phyloP scores from a whole-genome alignment of 2,329 filamentous ascomycete species.

The Mollisia scopiformis region DNA sequence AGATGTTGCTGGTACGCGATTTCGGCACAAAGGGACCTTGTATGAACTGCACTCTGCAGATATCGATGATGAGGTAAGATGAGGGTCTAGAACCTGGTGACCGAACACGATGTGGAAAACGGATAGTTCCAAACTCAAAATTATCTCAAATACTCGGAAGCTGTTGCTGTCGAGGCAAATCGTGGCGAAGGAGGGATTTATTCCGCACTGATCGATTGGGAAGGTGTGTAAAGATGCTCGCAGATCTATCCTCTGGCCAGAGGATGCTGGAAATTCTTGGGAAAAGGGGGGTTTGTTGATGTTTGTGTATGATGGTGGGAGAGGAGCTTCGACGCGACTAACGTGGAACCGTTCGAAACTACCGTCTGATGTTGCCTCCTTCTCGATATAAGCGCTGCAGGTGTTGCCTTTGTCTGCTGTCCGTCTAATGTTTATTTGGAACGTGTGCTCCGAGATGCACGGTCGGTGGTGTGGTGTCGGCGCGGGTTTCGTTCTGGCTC shows the following conservation, averaged over 20 bases:
- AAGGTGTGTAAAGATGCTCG: slow-evolving; percentile 2
- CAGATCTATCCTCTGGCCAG: slow-evolving; percentile 12
- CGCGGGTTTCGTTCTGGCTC: slow-evolving; percentile 18
- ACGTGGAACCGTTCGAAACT: slow-evolving; percentile 8
- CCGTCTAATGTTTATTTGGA: slow-evolving; percentile 29
- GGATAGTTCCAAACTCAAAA: slow-evolving; percentile 24
- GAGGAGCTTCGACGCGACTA: slow-evolving; percentile 9
- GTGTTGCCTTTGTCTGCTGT: slow-evolving; percentile 19
- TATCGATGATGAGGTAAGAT: slow-evolving; percentile 19
- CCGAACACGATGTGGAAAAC: slow-evolving; percentile 1
- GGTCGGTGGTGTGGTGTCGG: slow-evolving; percentile 18
- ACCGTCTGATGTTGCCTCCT: slow-evolving; percentile 18
- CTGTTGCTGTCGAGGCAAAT: slow-evolving; percentile 13
- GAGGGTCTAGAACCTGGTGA: slow-evolving; percentile 17
- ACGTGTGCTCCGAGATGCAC: slow-evolving; percentile 12
- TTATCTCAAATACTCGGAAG: slow-evolving; percentile 2
- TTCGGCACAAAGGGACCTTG: not conserved
- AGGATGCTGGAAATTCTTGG: not conserved
- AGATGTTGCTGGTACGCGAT: too few species aligned
- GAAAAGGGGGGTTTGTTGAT: not conserved
- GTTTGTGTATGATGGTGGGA: slow-evolving; percentile 5
- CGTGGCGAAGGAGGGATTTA: slow-evolving; percentile 11
- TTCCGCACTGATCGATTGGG: slow-evolving; percentile 6
- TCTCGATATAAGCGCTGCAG: slow-evolving; percentile 25
- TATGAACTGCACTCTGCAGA: slow-evolving; percentile 6